Evolutionary conservation across 2,329 filamentous ascomycete genomes (phyloP), one percentile per base, ranked within the genome.

Genomic region (Dryadomyces quercus-mongolicae): DNA sequence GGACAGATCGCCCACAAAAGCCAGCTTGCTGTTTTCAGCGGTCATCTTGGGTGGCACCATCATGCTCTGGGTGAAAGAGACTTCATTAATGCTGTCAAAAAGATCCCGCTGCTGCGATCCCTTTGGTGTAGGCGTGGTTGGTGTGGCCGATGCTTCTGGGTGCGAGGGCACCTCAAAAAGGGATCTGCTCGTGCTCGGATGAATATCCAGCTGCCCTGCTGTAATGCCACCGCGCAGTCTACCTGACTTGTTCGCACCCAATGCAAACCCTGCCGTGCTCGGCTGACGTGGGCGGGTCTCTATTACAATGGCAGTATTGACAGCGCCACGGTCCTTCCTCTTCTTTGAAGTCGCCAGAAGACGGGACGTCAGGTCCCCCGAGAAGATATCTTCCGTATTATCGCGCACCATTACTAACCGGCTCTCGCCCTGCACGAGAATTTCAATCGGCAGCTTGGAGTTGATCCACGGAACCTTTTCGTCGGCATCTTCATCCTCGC

Each of bases 331-430:
- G 7, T 58, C 54, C 53, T 62, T 63, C 73, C 75, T 57, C 69
- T 76, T 55, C 68, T 70, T 55, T 63, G 70, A 53, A 71, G 56
- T 34, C 1, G 56, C 55, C 63, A 63, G 56, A 54, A 63, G 65
- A 18, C 63, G 64, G 12, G 58, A 60, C 1, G 61, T 61, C 40
- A 65, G 53, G 6, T 61, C 59, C 6, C 60, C 46, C 15, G 55
- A 54, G 20, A 49, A 52, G 15, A 57, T 55, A 9, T 56, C 54
- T 2, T 76, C 74, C 53, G 68, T 74, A 55, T 69, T 74, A 58
- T 80, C 76, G 20, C 74, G 75, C 15, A 81, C 72, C 25, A 80
- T 65, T 9, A 82, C 74, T 3, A 82, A 61, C 45, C 78, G 71
- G 42, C 72, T 76, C 62, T 82, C 79, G 31, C 79, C 79, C 40